Percentiles rank a stretch among this genome's conserved stretches.
Conservation (phyloP, 176 grass and related monocot genomes). For the Triticum turgidum region DNA sequence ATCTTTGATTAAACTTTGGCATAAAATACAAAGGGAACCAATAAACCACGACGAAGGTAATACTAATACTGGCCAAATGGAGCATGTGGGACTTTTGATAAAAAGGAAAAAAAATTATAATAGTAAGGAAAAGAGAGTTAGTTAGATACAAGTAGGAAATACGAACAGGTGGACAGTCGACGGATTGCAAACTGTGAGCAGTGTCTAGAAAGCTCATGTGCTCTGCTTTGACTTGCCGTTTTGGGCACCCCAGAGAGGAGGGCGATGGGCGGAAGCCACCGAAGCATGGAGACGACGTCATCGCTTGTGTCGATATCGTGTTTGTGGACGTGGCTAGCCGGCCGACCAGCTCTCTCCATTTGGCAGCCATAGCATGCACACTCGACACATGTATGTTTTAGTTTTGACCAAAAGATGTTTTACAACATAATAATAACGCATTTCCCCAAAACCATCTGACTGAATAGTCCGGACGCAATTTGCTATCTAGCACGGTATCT, state of each 20-base stretch:
- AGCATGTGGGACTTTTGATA: background rate
- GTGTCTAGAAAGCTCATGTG: background rate
- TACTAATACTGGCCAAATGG: background rate
- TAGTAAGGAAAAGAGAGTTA: background rate
- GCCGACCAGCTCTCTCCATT: background rate
- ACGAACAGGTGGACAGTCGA: background rate
- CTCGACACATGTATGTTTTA: too few species aligned
- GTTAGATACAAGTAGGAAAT: background rate
- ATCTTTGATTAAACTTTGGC: too few species aligned
- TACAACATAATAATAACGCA: too few species aligned
- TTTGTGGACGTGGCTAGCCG: background rate
- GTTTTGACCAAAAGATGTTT: too few species aligned
- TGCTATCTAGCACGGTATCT: too few species aligned
- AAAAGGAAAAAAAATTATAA: too few species aligned
- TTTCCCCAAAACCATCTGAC: too few species aligned
- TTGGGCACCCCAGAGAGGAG: background rate
- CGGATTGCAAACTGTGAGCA: background rate
- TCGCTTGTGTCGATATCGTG: background rate
- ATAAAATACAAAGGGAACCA: too few species aligned
- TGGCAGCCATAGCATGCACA: background rate
- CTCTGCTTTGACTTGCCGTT: conserved; percentile 1
- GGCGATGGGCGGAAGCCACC: background rate
- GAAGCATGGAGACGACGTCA: background rate
- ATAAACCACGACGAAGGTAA: too few species aligned
- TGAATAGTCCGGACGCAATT: too few species aligned